Evolutionary conservation across 1,139 yeast genomes (phyloP).

Genomic region (Geotrichum australiense): DNA sequence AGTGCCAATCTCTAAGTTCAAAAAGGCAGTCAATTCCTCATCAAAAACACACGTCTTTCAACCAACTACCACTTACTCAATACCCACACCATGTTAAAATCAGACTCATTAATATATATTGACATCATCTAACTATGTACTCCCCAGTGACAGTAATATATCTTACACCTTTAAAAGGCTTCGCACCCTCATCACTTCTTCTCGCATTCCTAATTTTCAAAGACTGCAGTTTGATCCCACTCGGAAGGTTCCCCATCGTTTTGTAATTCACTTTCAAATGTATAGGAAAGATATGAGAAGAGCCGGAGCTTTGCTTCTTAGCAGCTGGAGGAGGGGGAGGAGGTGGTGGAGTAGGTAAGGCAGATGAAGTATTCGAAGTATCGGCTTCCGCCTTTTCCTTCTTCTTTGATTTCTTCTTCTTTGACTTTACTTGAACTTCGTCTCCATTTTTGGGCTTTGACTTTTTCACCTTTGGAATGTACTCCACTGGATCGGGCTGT

Average conservation of each 20-base stretch:
- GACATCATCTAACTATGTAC: slow-evolving; percentile 40
- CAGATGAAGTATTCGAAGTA: no score
- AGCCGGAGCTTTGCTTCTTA: background rate
- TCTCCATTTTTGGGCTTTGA: background rate
- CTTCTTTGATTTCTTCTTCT: slow-evolving; percentile 15
- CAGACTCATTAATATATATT: background rate
- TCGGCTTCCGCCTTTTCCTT: slow-evolving; percentile 5
- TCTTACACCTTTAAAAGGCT: slow-evolving; percentile 90
- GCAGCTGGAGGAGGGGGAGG: background rate
- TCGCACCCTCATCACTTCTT: slow-evolving; percentile 56
- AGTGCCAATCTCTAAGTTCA: no score
- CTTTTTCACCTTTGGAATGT: background rate
- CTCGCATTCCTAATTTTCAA: slow-evolving; percentile 52
- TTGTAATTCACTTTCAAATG: slow-evolving; percentile 49
- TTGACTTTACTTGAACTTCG: slow-evolving; percentile 4
- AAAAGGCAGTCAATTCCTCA: background rate
- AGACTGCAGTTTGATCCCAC: slow-evolving; percentile 66
- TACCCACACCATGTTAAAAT: background rate
- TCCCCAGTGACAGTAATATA: slow-evolving; percentile 65
- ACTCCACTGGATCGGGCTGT: background rate
- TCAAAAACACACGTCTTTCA: background rate
- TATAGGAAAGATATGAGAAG: slow-evolving; percentile 40
- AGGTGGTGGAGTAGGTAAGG: background rate
- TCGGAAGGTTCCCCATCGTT: slow-evolving; percentile 66
- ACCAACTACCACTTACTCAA: background rate